phyloP scores from a whole-genome alignment of 176 grass and related monocot genomes.

The Musa itinerans region DNA sequence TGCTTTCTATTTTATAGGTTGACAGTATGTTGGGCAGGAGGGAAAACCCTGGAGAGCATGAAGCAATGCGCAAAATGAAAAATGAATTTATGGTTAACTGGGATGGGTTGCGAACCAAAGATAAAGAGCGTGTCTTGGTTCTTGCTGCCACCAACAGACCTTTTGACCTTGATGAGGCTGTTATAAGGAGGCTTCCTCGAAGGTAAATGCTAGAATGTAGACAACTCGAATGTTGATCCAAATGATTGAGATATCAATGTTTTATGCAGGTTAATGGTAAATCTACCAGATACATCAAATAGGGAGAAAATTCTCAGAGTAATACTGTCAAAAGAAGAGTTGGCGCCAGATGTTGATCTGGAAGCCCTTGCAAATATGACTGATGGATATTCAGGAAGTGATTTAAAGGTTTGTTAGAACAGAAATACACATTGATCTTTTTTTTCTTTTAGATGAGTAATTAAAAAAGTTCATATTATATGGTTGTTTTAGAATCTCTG shows the following conservation, averaged over 20 bases:
- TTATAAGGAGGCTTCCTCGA: slow-evolving; percentile 94
- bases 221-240: not conserved
- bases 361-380: slow-evolving; percentile 89
- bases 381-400: slow-evolving; percentile 97
- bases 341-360: slow-evolving; percentile 50
- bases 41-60: slow-evolving; percentile 97
- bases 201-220: slow-evolving; percentile 35
- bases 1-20: slow-evolving; percentile 33
- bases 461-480: not conserved
- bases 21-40: slow-evolving; percentile 99
- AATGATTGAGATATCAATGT: not conserved
- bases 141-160: slow-evolving; percentile 97
- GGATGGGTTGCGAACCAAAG: slow-evolving; percentile 96
- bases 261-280: slow-evolving; percentile 93
- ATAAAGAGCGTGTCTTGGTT: slow-evolving; percentile 92
- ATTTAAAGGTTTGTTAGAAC: slow-evolving; percentile 70
- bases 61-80: slow-evolving; percentile 99
- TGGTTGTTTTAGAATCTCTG: slow-evolving; percentile 75
- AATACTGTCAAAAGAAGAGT: slow-evolving; percentile 93
- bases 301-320: slow-evolving; percentile 96
- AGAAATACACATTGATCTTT: not conserved
- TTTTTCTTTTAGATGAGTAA: not conserved
- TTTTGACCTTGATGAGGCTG: slow-evolving; percentile 99
- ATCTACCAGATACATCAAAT: slow-evolving; percentile 86
- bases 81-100: slow-evolving; percentile 99